A percentile compares a stretch with the other conserved stretches of the same genome.
These are phyloP conservation scores for Wickerhamiella spandovensis DNA, from an alignment of 805 yeast genomes.

Conservation along the genomic window DNA sequence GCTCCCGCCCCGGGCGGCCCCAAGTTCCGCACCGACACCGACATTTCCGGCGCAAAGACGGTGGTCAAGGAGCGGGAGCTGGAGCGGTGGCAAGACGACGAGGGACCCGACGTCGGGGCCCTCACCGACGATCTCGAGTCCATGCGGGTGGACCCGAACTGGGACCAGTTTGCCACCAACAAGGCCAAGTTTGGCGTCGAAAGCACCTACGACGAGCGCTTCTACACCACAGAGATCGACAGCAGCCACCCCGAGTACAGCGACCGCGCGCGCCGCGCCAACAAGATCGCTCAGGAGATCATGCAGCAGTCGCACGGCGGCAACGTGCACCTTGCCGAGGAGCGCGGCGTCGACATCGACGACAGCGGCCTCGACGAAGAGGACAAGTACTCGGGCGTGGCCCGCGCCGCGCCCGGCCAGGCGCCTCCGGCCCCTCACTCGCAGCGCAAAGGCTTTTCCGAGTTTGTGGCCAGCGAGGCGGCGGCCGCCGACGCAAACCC, in stretches of 20 bases:
- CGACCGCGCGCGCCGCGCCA: conserved; percentile 56
- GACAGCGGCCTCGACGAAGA: conserved; percentile 90
- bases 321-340: conserved; percentile 79
- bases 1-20: not conserved
- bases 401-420: conserved; percentile 29
- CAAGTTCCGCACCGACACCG: conserved; percentile 69
- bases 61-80: conserved; percentile 55
- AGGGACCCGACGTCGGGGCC: conserved; percentile 21
- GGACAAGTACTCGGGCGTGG: conserved; percentile 86
- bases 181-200: conserved; percentile 78
- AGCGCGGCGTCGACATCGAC: conserved; percentile 64
- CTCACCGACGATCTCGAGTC: conserved; percentile 23
- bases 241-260: conserved; percentile 60
- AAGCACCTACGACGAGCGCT: conserved; percentile 70
- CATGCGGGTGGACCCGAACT: conserved; percentile 24
- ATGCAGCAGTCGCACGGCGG: conserved; percentile 47
- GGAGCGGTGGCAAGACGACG: conserved; percentile 76
- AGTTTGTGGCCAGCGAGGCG: conserved; percentile 11
- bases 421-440: not conserved
- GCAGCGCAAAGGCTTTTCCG: not conserved
- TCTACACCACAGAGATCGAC: conserved; percentile 71
- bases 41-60: conserved; percentile 33
- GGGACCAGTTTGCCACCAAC: conserved; percentile 96
- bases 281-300: conserved; percentile 68
- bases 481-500: conserved; percentile 17